Conservation (phyloP, 2,329 filamentous ascomycete species). For the Gaeumannomyces sp. region DNA sequence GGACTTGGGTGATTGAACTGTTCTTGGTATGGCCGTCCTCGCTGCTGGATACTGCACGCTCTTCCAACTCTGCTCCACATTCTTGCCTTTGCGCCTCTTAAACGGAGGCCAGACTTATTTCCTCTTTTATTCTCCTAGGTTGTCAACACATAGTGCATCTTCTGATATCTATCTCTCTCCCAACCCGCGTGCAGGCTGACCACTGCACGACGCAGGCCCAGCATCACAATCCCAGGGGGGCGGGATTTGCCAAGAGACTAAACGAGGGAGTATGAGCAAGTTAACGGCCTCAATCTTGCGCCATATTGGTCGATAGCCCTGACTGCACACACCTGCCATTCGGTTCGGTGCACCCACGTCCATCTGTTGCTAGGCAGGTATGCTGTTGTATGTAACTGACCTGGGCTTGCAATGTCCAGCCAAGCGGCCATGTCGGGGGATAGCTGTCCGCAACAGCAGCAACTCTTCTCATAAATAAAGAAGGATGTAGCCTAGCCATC, state of each 20-base stretch:
- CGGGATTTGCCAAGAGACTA: background rate
- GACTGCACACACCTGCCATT: background rate
- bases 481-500: too few species aligned
- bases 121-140: too few species aligned
- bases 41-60: too few species aligned
- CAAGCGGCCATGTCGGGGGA: background rate
- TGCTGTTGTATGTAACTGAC: background rate
- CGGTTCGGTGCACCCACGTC: background rate
- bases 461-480: too few species aligned
- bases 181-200: background rate
- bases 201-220: background rate
- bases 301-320: too few species aligned
- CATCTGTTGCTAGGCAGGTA: background rate
- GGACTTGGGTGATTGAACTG: too few species aligned
- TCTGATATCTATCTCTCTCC: background rate
- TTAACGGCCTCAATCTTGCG: background rate
- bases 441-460: too few species aligned
- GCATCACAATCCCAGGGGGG: background rate
- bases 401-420: background rate
- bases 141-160: too few species aligned
- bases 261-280: slow-evolving; percentile 3
- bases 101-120: too few species aligned
- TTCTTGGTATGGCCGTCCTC: too few species aligned
- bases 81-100: too few species aligned
- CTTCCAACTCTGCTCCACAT: too few species aligned